A percentile compares a stretch with the other conserved stretches of the same genome.
Evolutionary conservation across 2,329 filamentous ascomycete genomes (phyloP).

Genomic region (Venturia pyrina): DNA sequence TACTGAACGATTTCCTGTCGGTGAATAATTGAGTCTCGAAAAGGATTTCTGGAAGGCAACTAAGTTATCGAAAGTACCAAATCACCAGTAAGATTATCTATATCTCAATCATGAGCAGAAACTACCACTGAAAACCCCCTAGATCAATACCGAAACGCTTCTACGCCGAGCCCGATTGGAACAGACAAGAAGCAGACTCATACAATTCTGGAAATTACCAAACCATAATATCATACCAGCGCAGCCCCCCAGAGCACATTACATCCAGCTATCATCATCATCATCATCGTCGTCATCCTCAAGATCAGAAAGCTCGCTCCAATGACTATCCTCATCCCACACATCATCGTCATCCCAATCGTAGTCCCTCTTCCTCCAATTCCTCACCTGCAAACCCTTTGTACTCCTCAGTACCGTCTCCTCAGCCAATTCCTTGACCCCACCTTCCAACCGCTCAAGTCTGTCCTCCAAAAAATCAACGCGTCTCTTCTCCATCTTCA

Average conservation of each 20-base stretch:
- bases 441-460: not conserved
- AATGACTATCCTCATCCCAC: not conserved
- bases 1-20: too few species aligned
- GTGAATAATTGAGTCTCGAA: not conserved
- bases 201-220: not conserved
- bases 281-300: not conserved
- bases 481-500: slow-evolving; percentile 1
- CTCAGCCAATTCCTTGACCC: not conserved
- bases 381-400: not conserved
- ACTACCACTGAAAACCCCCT: not conserved
- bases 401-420: not conserved
- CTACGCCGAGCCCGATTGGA: not conserved
- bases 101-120: not conserved
- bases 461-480: not conserved
- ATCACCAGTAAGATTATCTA: not conserved
- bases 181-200: not conserved
- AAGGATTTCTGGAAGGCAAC: not conserved
- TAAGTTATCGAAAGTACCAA: not conserved
- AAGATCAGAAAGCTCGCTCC: not conserved
- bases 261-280: not conserved
- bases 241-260: not conserved
- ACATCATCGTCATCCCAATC: not conserved
- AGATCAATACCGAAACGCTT: not conserved
- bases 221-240: not conserved
- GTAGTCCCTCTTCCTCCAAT: not conserved